These are phyloP conservation scores for Trichomonas tenax DNA, from an alignment of 208 protist genomes.

Conservation along the genomic window DNA sequence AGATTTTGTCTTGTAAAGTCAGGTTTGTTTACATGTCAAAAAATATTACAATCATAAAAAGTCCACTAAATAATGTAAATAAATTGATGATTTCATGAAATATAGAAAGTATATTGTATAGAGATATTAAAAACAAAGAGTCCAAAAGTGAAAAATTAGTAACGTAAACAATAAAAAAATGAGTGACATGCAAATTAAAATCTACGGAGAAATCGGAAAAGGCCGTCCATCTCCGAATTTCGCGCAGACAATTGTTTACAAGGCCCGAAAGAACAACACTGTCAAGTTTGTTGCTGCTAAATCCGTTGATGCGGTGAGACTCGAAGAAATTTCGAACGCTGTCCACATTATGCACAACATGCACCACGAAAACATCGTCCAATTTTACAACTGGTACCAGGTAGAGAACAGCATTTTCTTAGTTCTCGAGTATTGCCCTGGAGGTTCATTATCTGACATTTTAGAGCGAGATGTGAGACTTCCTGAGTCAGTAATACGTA, in stretches of 20 bases:
- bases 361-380: not conserved
- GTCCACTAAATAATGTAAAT: too few relatives aligned
- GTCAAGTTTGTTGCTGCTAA: not conserved
- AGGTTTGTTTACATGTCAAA: too few relatives aligned
- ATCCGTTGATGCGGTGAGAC: not conserved
- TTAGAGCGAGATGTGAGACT: not conserved
- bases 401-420: not conserved
- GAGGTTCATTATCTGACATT: not conserved
- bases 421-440: constrained; percentile 11
- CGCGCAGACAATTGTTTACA: not conserved
- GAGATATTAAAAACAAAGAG: too few relatives aligned
- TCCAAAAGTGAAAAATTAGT: not conserved
- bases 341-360: not conserved
- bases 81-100: too few relatives aligned
- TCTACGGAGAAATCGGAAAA: not conserved
- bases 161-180: not conserved
- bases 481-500: not conserved
- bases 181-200: not conserved
- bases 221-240: not conserved
- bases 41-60: too few relatives aligned
- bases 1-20: too few relatives aligned
- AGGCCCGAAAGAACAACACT: not conserved
- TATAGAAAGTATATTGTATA: too few relatives aligned
- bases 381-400: not conserved
- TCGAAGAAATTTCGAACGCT: not conserved